Conservation (phyloP, 306 rosid genomes). For the Neltuma alba region DNA sequence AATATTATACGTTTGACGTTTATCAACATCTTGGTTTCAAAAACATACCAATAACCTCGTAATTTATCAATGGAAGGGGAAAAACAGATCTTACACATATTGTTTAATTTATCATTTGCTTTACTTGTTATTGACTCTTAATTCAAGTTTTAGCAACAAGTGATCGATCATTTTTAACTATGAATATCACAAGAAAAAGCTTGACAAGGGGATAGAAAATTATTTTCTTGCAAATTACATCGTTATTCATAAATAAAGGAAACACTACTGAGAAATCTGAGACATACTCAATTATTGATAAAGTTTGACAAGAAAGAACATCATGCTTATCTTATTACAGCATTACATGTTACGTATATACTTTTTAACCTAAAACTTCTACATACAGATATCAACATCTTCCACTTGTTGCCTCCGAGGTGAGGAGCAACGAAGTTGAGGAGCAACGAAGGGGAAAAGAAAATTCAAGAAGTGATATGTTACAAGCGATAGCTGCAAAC, state of each 20-base stretch:
- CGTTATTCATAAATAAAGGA: neutral
- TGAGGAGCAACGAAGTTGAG: too few species aligned
- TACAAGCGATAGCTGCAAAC: neutral
- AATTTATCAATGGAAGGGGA: neutral
- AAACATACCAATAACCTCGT: neutral
- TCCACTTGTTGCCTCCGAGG: neutral
- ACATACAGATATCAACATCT: neutral
- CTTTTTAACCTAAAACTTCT: neutral
- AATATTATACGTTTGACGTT: neutral
- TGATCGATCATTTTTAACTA: neutral
- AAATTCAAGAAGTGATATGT: conserved; percentile 4
- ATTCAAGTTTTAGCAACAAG: neutral
- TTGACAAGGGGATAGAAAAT: neutral
- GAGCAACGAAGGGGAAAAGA: conserved; percentile 1
- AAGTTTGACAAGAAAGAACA: neutral
- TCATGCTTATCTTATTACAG: neutral
- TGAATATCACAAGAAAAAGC: neutral
- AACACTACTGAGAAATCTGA: neutral
- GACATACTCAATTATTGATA: neutral
- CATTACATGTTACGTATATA: neutral
- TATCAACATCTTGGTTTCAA: neutral
- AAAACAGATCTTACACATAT: neutral
- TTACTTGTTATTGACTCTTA: neutral
- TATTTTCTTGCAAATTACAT: neutral
- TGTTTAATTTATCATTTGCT: neutral